Evolutionary conservation across 768 basidiomycete genomes (phyloP), one percentile per base, ranked within the genome.

Genomic region (Tricholoma terreum): DNA sequence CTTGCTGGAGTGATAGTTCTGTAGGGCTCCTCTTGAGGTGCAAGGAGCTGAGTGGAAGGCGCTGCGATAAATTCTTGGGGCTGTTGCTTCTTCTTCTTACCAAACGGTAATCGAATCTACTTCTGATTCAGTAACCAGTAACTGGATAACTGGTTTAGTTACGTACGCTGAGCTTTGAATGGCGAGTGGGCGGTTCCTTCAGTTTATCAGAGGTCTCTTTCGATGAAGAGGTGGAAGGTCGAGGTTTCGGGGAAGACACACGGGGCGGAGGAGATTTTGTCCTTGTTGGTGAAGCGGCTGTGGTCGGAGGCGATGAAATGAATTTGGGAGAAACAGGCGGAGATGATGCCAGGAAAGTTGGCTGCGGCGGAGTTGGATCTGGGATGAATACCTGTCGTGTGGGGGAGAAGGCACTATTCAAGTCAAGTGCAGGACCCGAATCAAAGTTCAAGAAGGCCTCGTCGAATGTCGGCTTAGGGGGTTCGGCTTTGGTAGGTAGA

Each of bases 71-170:
- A 76, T 60, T 76, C 71, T 53, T 74, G 71, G 14, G 80, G 76
- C 45, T 85, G 79, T 46, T 84, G 77, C 63, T 84, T 87, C 78
- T 89, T 90, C 74, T 80, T 89, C 73, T 80, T 85, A 34, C 85
- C 84, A 65, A 93, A 93, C 0, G 89, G 90, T 58, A 93, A 71
- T 54, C 89, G 90, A 61, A 93, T 81, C 90, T 87, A 59, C n/a
- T 12, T 15, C 30, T 14, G 15, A 53, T 24, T 36, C 43, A 33
- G 50, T 58, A 56, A 17, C 15, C 35, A 40, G 49, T 30, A 45
- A 35, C 49, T 30, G 36, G 4, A 31, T 27, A 49, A 17, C 17
- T 45, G 43, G n/a, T 17, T 27, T 17, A 27, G 24, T 6, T 10
- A 81, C 88, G 75, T 73, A 92, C 90, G 61, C 88, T 92, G 53